Base-by-base conservation (phyloP, 2,329 filamentous ascomycete species). In the Didymella keratinophila region DNA sequence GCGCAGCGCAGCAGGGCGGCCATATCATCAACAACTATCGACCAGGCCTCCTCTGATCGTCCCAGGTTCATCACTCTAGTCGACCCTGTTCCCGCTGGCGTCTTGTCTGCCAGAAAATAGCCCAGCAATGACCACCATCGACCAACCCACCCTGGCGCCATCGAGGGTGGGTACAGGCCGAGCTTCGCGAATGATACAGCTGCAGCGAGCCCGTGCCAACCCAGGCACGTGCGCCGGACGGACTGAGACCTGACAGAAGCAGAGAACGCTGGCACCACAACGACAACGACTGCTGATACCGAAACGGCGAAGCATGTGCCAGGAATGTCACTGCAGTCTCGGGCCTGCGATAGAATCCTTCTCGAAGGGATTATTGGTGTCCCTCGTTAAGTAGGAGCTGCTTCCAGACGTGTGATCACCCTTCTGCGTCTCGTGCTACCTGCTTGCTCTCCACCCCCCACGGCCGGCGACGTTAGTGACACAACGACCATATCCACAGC, bases 401-500 rank as follows among this genome's bases (percentile, higher is more conserved):
- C 25, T 39, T 11, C 18, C 44, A 55, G 32, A 48, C 36, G 47
- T 36, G 39, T 21, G 23, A 34, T 28, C 41, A 37, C 23, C 32
- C 8, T 11, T 39, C 18, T 20, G 8, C 36, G 18, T 45, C 47
- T 46, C 18, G 37, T 23, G 23, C 20, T 23, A 10, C n/a, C 36
- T 39, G 10, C 21, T 39, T 10, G 8, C 51, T 36, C 45, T 56
- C 10, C 32, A n/a, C 36, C 20, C 36, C 34, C 36, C 36, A 39
- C 36, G 36, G 18, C 36, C 10, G 18, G 36, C 36, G n/a, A 39
- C 36, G 36, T 18, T 9, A 20, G 36, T 39, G 39, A 34, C 60
- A 65, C 62, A 60, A 42, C 56, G 32, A 56, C 45, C 23, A 62
- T 51, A 45, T 37, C 46, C 53, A 56, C 52, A 44, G 51, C 56